phyloP scores from a whole-genome alignment of 768 basidiomycete genomes.

The Leccinum rimulosum region DNA sequence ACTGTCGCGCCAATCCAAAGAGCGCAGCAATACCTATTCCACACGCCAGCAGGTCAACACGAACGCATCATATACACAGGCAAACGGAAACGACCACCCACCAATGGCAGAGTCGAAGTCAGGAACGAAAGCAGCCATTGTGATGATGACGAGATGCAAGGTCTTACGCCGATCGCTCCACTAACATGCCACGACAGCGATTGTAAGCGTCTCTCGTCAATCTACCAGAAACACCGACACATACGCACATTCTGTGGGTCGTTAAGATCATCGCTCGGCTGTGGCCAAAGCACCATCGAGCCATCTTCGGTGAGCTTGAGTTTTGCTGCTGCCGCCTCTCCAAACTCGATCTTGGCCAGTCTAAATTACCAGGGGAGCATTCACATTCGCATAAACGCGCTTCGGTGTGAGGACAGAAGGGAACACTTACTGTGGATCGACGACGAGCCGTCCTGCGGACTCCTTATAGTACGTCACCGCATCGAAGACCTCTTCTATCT shows the following conservation, averaged over 20 bases:
- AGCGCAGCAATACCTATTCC: constrained; percentile 46
- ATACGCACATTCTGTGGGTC: constrained; percentile 53
- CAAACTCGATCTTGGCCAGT: constrained; percentile 50
- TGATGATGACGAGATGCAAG: constrained; percentile 46
- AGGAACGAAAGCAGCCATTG: constrained; percentile 51
- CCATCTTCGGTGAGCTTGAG: constrained; percentile 49
- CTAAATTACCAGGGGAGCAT: constrained; percentile 20
- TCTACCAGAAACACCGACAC: background rate
- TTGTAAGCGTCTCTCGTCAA: background rate
- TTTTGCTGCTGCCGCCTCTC: constrained; percentile 41
- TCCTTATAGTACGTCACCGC: constrained; percentile 47
- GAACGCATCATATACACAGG: background rate
- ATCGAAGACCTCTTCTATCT: constrained; percentile 27
- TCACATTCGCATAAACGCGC: background rate
- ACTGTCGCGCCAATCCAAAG: constrained; percentile 45
- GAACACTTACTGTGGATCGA: constrained; percentile 54
- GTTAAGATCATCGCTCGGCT: constrained; percentile 46
- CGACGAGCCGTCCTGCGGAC: constrained; percentile 55
- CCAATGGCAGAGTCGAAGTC: constrained; percentile 55
- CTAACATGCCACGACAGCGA: constrained; percentile 22
- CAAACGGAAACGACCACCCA: constrained; percentile 15
- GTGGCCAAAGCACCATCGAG: constrained; percentile 53
- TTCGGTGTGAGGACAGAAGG: background rate
- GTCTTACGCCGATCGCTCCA: constrained; percentile 46
- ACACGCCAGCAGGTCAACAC: background rate